A percentile compares a stretch with the other conserved stretches of the same genome.
These are phyloP conservation scores for Coniferiporia weirii DNA, from an alignment of 1,284 basidiomycete genomes.

Conservation along the genomic window DNA sequence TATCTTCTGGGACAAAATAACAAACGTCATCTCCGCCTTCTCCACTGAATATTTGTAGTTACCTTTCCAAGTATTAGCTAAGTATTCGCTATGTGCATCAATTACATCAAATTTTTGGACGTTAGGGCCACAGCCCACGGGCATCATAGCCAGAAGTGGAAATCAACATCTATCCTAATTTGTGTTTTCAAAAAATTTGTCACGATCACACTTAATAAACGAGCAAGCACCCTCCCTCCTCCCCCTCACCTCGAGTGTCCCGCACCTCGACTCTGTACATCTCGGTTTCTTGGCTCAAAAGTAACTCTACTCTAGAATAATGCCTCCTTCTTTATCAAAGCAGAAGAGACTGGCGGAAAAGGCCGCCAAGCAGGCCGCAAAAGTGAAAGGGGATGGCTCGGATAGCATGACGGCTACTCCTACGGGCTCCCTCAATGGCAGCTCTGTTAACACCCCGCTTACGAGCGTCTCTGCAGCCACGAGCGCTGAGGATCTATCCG, in stretches of 20 bases:
- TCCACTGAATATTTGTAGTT: too few species aligned
- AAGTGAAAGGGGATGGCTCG: conserved; percentile 44
- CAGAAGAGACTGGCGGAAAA: conserved; percentile 88
- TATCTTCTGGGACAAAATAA: too few species aligned
- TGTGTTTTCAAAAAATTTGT: neutral
- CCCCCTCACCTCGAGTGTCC: neutral
- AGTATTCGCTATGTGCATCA: too few species aligned
- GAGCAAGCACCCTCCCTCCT: neutral
- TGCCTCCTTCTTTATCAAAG: conserved; percentile 77
- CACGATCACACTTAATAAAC: neutral
- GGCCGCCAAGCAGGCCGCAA: conserved; percentile 89
- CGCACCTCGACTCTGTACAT: neutral
- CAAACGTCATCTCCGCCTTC: too few species aligned
- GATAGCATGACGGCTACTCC: conserved; percentile 43
- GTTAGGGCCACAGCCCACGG: neutral
- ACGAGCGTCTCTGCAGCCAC: conserved; percentile 72
- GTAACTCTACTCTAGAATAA: conserved; percentile 24
- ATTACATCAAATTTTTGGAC: too few species aligned
- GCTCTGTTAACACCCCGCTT: conserved; percentile 67
- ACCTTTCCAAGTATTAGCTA: too few species aligned
- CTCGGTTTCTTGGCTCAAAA: neutral
- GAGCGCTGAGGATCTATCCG: conserved; percentile 67
- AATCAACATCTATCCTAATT: neutral
- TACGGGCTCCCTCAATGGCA: conserved; percentile 54
- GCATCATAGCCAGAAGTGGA: neutral